Evolutionary conservation across 192 early-diverging fungal genomes (phyloP).

Genomic region (Umbelopsis sp.): DNA sequence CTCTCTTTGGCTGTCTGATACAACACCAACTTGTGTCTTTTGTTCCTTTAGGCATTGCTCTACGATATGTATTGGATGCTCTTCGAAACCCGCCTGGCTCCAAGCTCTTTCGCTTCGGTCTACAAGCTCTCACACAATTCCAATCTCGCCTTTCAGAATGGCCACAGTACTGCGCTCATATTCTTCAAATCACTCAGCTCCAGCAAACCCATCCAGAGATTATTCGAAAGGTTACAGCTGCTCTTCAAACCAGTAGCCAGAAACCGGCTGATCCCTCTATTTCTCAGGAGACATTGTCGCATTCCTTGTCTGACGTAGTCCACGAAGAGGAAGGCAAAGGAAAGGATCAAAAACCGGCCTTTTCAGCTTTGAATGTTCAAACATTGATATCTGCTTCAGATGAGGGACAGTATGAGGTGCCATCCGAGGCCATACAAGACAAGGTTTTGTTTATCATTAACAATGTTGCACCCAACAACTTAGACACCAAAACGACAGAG

Average conservation of each 20-base stretch:
- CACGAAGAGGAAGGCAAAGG: constrained; percentile 18
- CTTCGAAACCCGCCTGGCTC: constrained; percentile 77
- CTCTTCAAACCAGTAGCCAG: constrained; percentile 34
- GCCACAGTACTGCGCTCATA: constrained; percentile 84
- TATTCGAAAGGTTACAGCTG: constrained; percentile 59
- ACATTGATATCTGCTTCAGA: constrained; percentile 5
- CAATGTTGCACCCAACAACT: constrained; percentile 87
- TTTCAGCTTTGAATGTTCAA: constrained; percentile 63
- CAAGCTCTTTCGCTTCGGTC: constrained; percentile 90
- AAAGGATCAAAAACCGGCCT: constrained; percentile 40
- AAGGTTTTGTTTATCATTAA: constrained; percentile 98
- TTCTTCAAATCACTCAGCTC: constrained; percentile 83
- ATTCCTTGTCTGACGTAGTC: not conserved
- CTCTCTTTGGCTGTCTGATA: constrained; percentile 89
- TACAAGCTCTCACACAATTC: constrained; percentile 83
- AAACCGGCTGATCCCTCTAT: constrained; percentile 19
- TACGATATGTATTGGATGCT: constrained; percentile 90
- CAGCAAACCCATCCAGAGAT: constrained; percentile 78
- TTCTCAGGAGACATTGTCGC: not conserved
- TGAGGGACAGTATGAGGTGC: constrained; percentile 43
- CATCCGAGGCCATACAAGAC: constrained; percentile 71
- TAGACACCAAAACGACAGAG: constrained; percentile 75
- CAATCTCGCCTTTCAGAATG: constrained; percentile 82
- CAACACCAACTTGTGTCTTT: constrained; percentile 86
- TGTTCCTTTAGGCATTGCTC: constrained; percentile 77